Evolutionary conservation across 345 rosid species (phyloP), one percentile per base, ranked within the genome.

Genomic region (Firmiana major): DNA sequence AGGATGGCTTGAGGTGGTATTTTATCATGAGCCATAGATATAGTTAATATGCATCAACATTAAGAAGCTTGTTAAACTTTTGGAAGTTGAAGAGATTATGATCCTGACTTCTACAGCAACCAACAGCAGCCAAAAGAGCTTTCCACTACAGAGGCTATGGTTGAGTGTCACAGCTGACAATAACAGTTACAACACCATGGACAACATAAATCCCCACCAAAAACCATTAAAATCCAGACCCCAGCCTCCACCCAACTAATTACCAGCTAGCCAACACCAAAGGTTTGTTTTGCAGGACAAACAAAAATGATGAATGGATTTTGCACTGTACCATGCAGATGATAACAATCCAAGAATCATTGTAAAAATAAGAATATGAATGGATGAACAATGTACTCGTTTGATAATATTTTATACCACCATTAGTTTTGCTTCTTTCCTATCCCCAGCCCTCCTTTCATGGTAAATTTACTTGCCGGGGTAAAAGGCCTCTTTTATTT

Each of bases 201-300:
- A 10, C 12, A 58, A 10, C 3, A 1, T 3, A 4, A 58, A 28
- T 10, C 15, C 10, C 62, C 2, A 10, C 63, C 63, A 58, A 43
- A 43, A 45, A 22, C 54, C 7, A 4, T 69, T 69, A 69, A 48
- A 48, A 26, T 49, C 58, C 73, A 48, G 58, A 69, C 58, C 31
- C 51, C 55, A 15, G 42, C 73, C 42, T 49, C 73, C 73, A 69
- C 54, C 55, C 73, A 24, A 24, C 36, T 45, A 68, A 46, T 28
- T n/a, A 26, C 24, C 38, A 69, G 13, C 34, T 48, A 69, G 42
- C 42, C 42, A 4, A 69, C 73, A 48, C 6, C 40, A 22, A 15
- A 55, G 60, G 42, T 48, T 28, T 48, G 55, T 24, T 67, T 43
- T 22, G 54, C 36, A 4, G 36, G 36, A 43, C 19, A 43, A 59